Percentiles rank a stretch among this genome's conserved stretches.
Evolutionary conservation across 345 rosid genomes (phyloP).

Genomic region (Salix purpurea): DNA sequence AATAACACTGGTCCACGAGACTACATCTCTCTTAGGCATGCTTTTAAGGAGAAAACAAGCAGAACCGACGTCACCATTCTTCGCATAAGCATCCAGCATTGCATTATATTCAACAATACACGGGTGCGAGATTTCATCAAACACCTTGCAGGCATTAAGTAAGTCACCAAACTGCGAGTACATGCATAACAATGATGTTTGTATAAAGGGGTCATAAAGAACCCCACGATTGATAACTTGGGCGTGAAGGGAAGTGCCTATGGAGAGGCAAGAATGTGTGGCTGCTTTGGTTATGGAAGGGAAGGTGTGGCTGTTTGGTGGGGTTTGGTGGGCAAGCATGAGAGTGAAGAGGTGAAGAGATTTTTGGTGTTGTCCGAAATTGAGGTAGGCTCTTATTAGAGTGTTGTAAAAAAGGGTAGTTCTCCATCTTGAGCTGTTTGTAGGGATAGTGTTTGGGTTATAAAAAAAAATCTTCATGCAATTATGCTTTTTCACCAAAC

Average conservation of each 20-base stretch:
- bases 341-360: conserved; percentile 47
- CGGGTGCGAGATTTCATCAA: too few relatives aligned
- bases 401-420: conserved; percentile 51
- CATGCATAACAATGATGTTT: too few relatives aligned
- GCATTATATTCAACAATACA: too few relatives aligned
- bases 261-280: conserved; percentile 13
- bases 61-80: too few relatives aligned
- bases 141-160: too few relatives aligned
- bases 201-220: conserved; percentile 43
- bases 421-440: conserved; percentile 34
- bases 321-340: conserved; percentile 47
- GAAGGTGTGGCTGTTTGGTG: conserved; percentile 58
- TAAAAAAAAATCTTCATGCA: too few relatives aligned
- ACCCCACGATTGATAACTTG: conserved; percentile 53
- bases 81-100: too few relatives aligned
- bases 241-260: conserved; percentile 48
- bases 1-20: too few relatives aligned
- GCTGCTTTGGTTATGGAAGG: conserved; percentile 59
- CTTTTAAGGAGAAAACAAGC: too few relatives aligned
- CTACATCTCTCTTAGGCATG: too few relatives aligned
- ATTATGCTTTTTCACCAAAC: too few relatives aligned
- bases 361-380: conserved; percentile 27
- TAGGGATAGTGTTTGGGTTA: not conserved
- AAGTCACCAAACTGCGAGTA: too few relatives aligned
- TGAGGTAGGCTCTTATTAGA: conserved; percentile 54